Conservation (phyloP, 805 yeast genomes). For the Starmerella scarabaei region DNA sequence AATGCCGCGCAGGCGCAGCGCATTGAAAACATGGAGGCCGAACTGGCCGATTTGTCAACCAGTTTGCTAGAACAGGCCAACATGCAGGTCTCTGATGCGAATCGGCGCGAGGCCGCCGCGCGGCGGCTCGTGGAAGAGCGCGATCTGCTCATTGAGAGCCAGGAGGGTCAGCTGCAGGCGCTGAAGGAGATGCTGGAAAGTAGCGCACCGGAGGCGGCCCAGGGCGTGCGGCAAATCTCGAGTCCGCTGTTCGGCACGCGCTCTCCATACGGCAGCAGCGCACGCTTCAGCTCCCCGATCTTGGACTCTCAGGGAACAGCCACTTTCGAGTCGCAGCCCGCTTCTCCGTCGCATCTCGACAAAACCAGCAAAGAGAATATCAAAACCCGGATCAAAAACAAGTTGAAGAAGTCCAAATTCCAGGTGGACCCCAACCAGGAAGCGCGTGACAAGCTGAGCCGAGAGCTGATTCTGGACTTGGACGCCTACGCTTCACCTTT, state of each 20-base stretch:
- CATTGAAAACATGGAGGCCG: constrained; percentile 41
- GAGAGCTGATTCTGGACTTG: constrained; percentile 14
- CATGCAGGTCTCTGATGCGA: constrained; percentile 66
- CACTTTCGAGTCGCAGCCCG: neutral
- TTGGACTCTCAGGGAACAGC: neutral
- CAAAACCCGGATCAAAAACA: neutral
- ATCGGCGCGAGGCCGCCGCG: constrained; percentile 50
- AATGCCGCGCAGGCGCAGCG: constrained; percentile 23
- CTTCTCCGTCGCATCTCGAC: no score
- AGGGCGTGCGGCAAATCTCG: neutral
- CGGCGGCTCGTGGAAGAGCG: constrained; percentile 47
- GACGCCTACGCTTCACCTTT: constrained; percentile 21
- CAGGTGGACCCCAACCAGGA: neutral
- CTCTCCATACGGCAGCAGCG: neutral
- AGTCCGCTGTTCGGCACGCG: neutral
- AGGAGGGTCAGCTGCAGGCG: constrained; percentile 49
- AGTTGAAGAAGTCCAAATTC: no score
- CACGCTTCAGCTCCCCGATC: neutral
- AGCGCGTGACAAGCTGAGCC: constrained; percentile 5
- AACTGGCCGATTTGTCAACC: constrained; percentile 42
- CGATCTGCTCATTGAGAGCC: constrained; percentile 49
- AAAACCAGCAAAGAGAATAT: neutral
- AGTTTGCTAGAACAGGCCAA: constrained; percentile 42
- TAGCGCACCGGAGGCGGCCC: neutral
- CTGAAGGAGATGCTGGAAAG: constrained; percentile 42